A percentile compares a stretch with the other conserved stretches of the same genome.
Conservation (phyloP, 140 eudicot species). For the Ambrosia hybrid region DNA sequence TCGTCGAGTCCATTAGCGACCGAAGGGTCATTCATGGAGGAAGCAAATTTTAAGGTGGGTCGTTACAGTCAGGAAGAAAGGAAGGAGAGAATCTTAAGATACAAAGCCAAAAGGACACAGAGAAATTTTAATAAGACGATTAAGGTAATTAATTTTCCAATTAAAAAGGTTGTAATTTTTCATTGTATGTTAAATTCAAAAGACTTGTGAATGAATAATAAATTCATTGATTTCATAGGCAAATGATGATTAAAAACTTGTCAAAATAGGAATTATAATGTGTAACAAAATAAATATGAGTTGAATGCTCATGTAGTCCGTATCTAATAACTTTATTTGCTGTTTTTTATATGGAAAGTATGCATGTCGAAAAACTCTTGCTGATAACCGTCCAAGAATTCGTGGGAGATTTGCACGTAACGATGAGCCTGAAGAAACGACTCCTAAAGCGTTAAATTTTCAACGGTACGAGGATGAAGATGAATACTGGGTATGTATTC, state of each 20-base stretch:
- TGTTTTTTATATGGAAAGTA: slow-evolving; percentile 38
- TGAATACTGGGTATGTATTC: slow-evolving; percentile 67
- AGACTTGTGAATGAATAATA: too few relatives aligned
- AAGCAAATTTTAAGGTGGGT: slow-evolving; percentile 72
- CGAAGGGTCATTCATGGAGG: slow-evolving; percentile 66
- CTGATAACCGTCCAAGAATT: slow-evolving; percentile 83
- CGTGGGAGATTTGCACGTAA: slow-evolving; percentile 95
- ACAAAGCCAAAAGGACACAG: slow-evolving; percentile 62
- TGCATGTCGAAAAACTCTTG: slow-evolving; percentile 87
- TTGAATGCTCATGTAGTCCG: background rate
- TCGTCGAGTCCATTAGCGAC: slow-evolving; percentile 63
- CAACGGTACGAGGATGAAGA: slow-evolving; percentile 62
- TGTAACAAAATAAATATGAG: background rate
- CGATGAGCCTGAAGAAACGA: slow-evolving; percentile 62
- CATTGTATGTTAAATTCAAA: too few relatives aligned
- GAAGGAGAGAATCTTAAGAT: slow-evolving; percentile 69
- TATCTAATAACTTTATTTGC: background rate
- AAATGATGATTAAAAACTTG: too few relatives aligned
- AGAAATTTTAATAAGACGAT: slow-evolving; percentile 77
- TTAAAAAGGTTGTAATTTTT: background rate
- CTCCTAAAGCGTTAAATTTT: slow-evolving; percentile 50
- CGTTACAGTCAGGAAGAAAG: slow-evolving; percentile 82
- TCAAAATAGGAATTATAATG: too few relatives aligned
- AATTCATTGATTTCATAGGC: too few relatives aligned
- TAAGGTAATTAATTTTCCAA: slow-evolving; percentile 47